A percentile compares a stretch with the other conserved stretches of the same genome.
Conservation (phyloP, 2,329 filamentous ascomycete genomes). For the Paecilomyces dactylethromorphus region DNA sequence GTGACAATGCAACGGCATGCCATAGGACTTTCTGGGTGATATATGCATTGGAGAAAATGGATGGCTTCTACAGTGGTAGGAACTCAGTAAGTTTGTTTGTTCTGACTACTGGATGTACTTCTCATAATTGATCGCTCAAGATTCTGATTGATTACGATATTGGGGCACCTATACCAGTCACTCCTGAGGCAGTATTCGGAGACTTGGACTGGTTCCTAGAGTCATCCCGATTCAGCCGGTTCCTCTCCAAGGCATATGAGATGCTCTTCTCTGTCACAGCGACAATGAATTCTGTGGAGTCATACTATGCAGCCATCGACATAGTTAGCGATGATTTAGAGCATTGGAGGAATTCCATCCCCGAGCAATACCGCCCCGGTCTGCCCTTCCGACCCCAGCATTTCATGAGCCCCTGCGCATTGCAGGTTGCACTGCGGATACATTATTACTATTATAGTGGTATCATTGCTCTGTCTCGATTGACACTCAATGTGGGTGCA, state of each 20-base stretch:
- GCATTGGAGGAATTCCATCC: slow-evolving; percentile 23
- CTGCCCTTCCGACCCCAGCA: slow-evolving; percentile 12
- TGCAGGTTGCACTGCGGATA: slow-evolving; percentile 17
- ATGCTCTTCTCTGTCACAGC: slow-evolving; percentile 31
- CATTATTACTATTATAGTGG: slow-evolving; percentile 26
- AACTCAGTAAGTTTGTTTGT: slow-evolving; percentile 22
- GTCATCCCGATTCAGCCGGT: slow-evolving; percentile 21
- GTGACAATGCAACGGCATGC: slow-evolving; percentile 8
- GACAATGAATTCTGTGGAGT: slow-evolving; percentile 9
- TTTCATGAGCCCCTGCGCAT: slow-evolving; percentile 8
- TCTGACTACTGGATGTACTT: neutral
- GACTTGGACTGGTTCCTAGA: slow-evolving; percentile 31
- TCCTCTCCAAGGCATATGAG: slow-evolving; percentile 27
- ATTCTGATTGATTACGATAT: slow-evolving; percentile 33
- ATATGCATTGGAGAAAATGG: slow-evolving; percentile 33
- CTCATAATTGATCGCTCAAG: slow-evolving; percentile 10
- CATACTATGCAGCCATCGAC: slow-evolving; percentile 15
- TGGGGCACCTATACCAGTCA: slow-evolving; percentile 26
- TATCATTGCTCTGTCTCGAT: slow-evolving; percentile 23
- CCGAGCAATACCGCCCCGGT: slow-evolving; percentile 22
- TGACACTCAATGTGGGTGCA: slow-evolving; percentile 19
- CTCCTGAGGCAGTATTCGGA: slow-evolving; percentile 24
- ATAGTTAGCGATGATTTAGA: slow-evolving; percentile 19
- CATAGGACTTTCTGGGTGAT: slow-evolving; percentile 35
- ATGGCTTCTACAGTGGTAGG: slow-evolving; percentile 22